Evolutionary conservation across 768 basidiomycete species (phyloP).

Genomic region (Hygrocybe coccinea): DNA sequence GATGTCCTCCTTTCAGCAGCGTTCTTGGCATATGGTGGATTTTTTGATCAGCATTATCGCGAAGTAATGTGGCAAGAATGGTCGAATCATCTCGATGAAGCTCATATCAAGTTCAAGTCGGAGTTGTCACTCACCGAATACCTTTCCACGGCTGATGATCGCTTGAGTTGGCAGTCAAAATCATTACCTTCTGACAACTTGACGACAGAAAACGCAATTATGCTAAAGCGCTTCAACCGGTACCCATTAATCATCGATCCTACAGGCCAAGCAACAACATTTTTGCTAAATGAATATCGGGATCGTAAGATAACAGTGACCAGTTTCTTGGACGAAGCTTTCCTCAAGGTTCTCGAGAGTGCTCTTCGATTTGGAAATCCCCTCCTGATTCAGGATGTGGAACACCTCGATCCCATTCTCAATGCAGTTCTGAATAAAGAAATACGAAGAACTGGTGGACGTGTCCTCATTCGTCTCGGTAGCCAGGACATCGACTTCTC

Average conservation of each 20-base stretch:
- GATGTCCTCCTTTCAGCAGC: constrained; percentile 94
- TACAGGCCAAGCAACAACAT: constrained; percentile 93
- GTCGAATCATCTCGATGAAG: constrained; percentile 83
- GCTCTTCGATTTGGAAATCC: constrained; percentile 99
- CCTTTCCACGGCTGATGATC: constrained; percentile 93
- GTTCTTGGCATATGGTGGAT: constrained; percentile 95
- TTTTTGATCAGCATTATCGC: constrained; percentile 98
- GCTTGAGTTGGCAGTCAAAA: constrained; percentile 92
- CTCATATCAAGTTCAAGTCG: constrained; percentile 85
- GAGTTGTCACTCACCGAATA: constrained; percentile 94
- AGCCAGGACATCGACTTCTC: constrained; percentile 99
- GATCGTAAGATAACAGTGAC: constrained; percentile 97
- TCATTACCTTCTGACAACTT: constrained; percentile 93
- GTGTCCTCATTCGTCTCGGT: constrained; percentile 92
- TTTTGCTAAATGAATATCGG: constrained; percentile 90
- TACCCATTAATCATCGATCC: constrained; percentile 98
- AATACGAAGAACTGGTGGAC: constrained; percentile 91
- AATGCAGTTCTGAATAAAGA: constrained; percentile 97
- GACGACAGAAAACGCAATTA: constrained; percentile 98
- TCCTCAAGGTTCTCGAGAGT: constrained; percentile 96
- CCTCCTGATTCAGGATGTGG: constrained; percentile 94
- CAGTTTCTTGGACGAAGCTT: constrained; percentile 97
- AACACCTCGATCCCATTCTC: constrained; percentile 93
- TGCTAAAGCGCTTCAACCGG: constrained; percentile 96
- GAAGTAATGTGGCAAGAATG: constrained; percentile 97